Percentiles rank a stretch among this genome's conserved stretches.
Conservation (phyloP, 495 filamentous ascomycete genomes). For the Talaromyces trachyspermus region DNA sequence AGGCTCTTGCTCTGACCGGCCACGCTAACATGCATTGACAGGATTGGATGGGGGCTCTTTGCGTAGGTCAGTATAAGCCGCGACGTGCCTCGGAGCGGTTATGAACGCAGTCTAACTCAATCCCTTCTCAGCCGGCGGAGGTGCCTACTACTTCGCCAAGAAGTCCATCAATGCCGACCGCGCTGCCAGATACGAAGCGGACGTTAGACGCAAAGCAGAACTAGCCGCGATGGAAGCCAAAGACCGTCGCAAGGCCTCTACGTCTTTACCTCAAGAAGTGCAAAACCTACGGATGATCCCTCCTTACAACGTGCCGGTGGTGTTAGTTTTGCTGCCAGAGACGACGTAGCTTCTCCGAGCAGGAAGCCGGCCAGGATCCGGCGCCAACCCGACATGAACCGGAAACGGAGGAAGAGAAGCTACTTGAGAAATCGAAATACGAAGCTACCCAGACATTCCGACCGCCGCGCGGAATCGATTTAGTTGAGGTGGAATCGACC, state of each 20-base stretch:
- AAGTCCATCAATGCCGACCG: conserved; percentile 86
- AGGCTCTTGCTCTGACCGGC: neutral
- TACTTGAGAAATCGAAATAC: conserved; percentile 84
- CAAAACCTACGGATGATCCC: conserved; percentile 5
- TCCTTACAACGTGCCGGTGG: conserved; percentile 18
- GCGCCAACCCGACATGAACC: conserved; percentile 80
- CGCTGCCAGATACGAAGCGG: conserved; percentile 58
- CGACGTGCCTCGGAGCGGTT: too few relatives aligned
- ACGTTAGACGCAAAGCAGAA: conserved; percentile 56
- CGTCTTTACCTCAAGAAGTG: conserved; percentile 7
- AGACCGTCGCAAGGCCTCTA: conserved; percentile 29
- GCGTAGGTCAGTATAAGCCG: conserved; percentile 59
- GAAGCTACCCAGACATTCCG: conserved; percentile 67
- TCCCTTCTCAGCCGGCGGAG: conserved; percentile 77
- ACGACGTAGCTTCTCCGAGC: conserved; percentile 68
- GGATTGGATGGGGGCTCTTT: conserved; percentile 85
- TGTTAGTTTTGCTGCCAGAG: conserved; percentile 27
- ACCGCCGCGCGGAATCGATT: conserved; percentile 76
- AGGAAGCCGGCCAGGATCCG: conserved; percentile 74
- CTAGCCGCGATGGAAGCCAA: conserved; percentile 50
- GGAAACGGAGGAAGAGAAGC: conserved; percentile 58
- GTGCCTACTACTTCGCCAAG: conserved; percentile 95
- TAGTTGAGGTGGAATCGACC: conserved; percentile 32
- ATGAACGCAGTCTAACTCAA: too few relatives aligned
- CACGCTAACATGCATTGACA: conserved; percentile 24